Base-by-base conservation (phyloP, 164 flowering plant species). In the Umbellularia californica region DNA sequence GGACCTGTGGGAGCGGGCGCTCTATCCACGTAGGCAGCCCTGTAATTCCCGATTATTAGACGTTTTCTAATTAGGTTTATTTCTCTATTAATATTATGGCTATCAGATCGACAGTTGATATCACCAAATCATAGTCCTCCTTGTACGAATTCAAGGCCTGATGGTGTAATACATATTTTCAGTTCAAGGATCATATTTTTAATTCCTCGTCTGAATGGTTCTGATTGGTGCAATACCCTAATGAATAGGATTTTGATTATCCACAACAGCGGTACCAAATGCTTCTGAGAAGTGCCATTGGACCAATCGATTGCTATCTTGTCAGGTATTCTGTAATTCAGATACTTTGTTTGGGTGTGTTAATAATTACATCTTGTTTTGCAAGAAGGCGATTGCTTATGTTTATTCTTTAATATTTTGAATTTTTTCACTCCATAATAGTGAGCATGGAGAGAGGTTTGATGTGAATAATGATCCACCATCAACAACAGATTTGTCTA, bases 251-350 rank as follows among this genome's bases (percentile, higher is more conserved):
- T 69, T 75, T 74, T 62, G 75, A 77, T 77, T 85, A 76, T 75
- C 81, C 74, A 15, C 81, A 85, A 66, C 71, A 78, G 79, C 89
- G 86, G 50, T 89, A 78, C 70, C 85, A 80, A 80, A 85, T 90
- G 81, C 84, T 83, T 35, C 67, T 92, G 62, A 87, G 91, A 82
- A 90, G 94, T 81, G 76, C 81, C 25, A 83, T 84, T 3, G 97
- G 91, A 52, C 94, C 94, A 47, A 88, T 92, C 51, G 83, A 84
- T 73, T 33, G 86, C 77, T 90, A 83, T 76, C 85, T 90, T 58
- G 68, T 89, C 75, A 92, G 92, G 97, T 92, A 82, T 65, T 60
- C 68, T 72, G 28, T 69, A 55, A 62, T 69, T 73, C 50, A 15
- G 71, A 41, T 3, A 17, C 14, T 9, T 20, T 67, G 7, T 13